These are phyloP conservation scores for Colletotrichum graminicola DNA, from an alignment of 2,329 filamentous ascomycete genomes.

Conservation along the genomic window DNA sequence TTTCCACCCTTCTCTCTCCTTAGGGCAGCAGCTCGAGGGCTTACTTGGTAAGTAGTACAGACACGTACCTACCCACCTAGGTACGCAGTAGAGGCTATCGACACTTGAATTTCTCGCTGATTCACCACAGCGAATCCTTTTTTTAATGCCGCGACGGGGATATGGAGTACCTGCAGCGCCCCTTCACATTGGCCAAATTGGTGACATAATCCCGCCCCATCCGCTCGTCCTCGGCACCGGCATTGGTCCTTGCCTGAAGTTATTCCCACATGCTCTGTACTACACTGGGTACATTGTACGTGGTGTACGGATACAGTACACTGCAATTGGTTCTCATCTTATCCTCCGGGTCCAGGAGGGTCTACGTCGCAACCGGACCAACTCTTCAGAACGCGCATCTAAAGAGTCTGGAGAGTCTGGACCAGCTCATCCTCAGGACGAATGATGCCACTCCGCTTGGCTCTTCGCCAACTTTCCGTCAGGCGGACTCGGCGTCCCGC, in stretches of 20 bases:
- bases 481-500: background rate
- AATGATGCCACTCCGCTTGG: conserved; percentile 13
- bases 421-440: background rate
- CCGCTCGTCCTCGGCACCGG: conserved; percentile 14
- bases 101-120: background rate
- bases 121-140: background rate
- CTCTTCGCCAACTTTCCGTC: background rate
- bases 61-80: no score
- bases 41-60: no score
- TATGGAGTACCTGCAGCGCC: background rate
- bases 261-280: conserved; percentile 22
- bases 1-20: background rate
- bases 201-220: conserved; percentile 35
- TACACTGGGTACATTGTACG: background rate
- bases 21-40: background rate
- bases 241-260: conserved; percentile 19
- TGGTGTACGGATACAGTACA: background rate
- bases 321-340: background rate
- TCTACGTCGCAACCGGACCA: background rate
- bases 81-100: background rate
- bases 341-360: conserved; percentile 2
- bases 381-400: background rate
- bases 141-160: conserved; percentile 31
- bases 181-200: background rate
- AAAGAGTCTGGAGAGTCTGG: background rate